A percentile compares a stretch with the other conserved stretches of the same genome.
Evolutionary conservation across 352 stramenopile genomes (phyloP).

Genomic region (Globisporangium recalcitrans): DNA sequence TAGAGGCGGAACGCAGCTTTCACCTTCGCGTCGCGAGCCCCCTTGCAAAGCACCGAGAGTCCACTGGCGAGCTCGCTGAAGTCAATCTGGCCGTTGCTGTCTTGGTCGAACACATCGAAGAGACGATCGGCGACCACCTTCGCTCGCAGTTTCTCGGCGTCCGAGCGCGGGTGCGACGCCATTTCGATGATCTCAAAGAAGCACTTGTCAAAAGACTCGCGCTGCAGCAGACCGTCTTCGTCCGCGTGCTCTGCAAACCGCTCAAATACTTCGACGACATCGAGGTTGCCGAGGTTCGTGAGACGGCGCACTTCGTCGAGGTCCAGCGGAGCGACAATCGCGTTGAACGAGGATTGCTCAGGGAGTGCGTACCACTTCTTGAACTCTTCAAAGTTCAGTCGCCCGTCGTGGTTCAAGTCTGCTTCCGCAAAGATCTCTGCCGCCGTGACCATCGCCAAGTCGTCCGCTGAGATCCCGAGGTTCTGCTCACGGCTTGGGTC

Average conservation of each 20-base stretch:
- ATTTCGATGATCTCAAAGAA: slow-evolving; percentile 70
- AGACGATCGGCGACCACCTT: slow-evolving; percentile 71
- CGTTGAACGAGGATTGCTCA: slow-evolving; percentile 63
- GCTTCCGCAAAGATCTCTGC: slow-evolving; percentile 84
- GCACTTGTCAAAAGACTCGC: slow-evolving; percentile 66
- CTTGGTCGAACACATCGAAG: slow-evolving; percentile 77
- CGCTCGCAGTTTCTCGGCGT: slow-evolving; percentile 55
- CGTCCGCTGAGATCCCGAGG: slow-evolving; percentile 52
- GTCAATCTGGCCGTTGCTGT: slow-evolving; percentile 76
- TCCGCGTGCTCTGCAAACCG: slow-evolving; percentile 72
- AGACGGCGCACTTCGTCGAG: slow-evolving; percentile 80
- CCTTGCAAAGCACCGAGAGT: slow-evolving; percentile 81
- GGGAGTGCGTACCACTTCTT: slow-evolving; percentile 75
- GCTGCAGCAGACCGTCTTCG: slow-evolving; percentile 50
- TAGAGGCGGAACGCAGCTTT: slow-evolving; percentile 81
- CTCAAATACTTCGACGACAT: slow-evolving; percentile 86
- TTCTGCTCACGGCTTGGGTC: slow-evolving; percentile 58
- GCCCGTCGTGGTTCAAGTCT: slow-evolving; percentile 80
- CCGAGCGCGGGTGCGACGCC: slow-evolving; percentile 50
- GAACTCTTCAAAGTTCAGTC: slow-evolving; percentile 85
- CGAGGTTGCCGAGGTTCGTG: slow-evolving; percentile 76
- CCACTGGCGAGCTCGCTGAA: slow-evolving; percentile 85
- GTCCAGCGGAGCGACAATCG: slow-evolving; percentile 63
- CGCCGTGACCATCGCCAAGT: slow-evolving; percentile 61
- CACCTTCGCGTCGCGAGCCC: slow-evolving; percentile 74